Base-by-base conservation (phyloP, 169 alveolate species). In the Eimeria sp. region DNA sequence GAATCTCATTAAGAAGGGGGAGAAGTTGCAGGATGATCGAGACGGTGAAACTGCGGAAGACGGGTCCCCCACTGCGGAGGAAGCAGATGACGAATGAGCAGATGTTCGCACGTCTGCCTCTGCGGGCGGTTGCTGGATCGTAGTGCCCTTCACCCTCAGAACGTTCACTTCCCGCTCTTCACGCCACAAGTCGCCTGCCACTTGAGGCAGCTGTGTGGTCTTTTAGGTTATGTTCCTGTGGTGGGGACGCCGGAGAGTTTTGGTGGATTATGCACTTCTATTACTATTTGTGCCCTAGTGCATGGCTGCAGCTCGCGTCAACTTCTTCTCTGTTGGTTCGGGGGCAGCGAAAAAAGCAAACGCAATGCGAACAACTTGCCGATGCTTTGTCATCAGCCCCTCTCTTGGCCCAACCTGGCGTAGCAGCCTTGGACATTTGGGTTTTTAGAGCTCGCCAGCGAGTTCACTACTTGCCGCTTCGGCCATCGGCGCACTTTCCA, bases 21-120 rank as follows among this genome's bases (percentile, higher is more conserved):
- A 83, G 51, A 83, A 83, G 75, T 10, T 27, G 45, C 54, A 51
- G 51, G 91, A 83, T 2, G 75, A 83, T 34, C n/a, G 43, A 16
- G 91, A 83, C 27, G 91, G 91, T 4, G 91, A 83, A 83, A 83
- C 91, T n/a, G 91, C 91, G 11, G 90, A 45, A 54, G 91, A 57
- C 34, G 75, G 91, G 7, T 54, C 91, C 6, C 91, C 91, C 54
- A 83, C 91, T 6, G 76, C 91, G 40, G 91, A 83, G 75, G 91
- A 83, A 27, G 91, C 76, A n/a, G 91, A 83, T 16, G 91, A 83
- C 10, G 91, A 83, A 54, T 83, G 73, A 83, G 83, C 83, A 40
- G 18, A 65, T 65, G 43, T 13, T n/a, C n/a, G 43, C 34, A 25
- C 75, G n/a, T 7, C n/a, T 34, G 40, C 73, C n/a, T 65, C 16